phyloP scores from a whole-genome alignment of 768 basidiomycete genomes.

The Leccinum longicurvipes region DNA sequence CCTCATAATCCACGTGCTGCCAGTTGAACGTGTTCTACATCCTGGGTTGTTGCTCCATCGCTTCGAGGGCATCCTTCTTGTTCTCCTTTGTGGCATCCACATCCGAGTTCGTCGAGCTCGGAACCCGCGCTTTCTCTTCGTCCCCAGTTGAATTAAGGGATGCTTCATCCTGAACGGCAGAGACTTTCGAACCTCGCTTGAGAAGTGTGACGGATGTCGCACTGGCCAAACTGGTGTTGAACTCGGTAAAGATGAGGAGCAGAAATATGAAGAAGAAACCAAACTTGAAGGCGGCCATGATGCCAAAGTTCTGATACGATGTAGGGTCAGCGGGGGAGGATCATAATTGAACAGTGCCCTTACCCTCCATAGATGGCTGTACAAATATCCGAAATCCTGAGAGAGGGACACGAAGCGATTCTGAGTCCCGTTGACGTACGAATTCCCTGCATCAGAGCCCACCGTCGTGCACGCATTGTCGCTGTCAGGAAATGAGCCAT shows the following conservation, averaged over 20 bases:
- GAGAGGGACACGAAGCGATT: slow-evolving; percentile 48
- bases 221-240: slow-evolving; percentile 37
- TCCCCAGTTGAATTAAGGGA: slow-evolving; percentile 22
- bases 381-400: slow-evolving; percentile 39
- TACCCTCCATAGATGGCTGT: slow-evolving; percentile 49
- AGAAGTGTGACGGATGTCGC: slow-evolving; percentile 54
- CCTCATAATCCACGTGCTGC: slow-evolving; percentile 65
- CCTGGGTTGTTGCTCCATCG: slow-evolving; percentile 33
- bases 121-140: slow-evolving; percentile 28
- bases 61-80: slow-evolving; percentile 25
- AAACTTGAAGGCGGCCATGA: slow-evolving; percentile 66
- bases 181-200: slow-evolving; percentile 51
- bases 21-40: slow-evolving; percentile 74
- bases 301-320: slow-evolving; percentile 57
- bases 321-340: not conserved
- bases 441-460: slow-evolving; percentile 60
- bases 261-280: slow-evolving; percentile 51
- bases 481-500: slow-evolving; percentile 47
- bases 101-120: slow-evolving; percentile 3
- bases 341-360: not conserved
- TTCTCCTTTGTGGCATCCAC: slow-evolving; percentile 5
- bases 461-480: slow-evolving; percentile 79
- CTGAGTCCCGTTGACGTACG: slow-evolving; percentile 62
- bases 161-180: not conserved
- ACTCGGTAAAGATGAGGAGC: slow-evolving; percentile 60